Conservation (phyloP, 192 early-diverging fungal species). For the Podila minutissima region DNA sequence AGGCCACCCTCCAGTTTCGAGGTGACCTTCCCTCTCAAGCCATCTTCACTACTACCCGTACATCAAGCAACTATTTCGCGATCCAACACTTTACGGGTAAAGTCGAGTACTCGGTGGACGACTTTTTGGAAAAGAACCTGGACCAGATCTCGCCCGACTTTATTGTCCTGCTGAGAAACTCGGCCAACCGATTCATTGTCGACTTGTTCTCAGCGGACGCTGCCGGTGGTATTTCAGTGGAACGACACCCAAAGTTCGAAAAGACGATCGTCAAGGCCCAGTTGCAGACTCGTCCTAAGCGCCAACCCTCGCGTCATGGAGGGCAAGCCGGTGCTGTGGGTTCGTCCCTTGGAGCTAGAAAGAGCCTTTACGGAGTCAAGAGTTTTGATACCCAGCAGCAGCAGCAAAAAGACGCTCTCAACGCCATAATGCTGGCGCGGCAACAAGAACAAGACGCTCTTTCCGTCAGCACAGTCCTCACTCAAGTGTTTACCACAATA, state of each 20-base stretch:
- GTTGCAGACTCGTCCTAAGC: constrained; percentile 74
- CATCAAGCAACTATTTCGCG: constrained; percentile 66
- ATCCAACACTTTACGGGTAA: constrained; percentile 78
- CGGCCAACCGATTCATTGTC: constrained; percentile 79
- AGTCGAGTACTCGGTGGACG: constrained; percentile 83
- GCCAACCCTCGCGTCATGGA: constrained; percentile 66
- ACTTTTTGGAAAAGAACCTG: constrained; percentile 83
- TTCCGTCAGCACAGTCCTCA: constrained; percentile 57
- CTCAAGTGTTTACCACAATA: constrained; percentile 73
- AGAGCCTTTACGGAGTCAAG: constrained; percentile 43
- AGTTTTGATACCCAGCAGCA: constrained; percentile 17
- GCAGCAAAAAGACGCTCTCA: constrained; percentile 8
- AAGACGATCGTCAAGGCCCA: constrained; percentile 80
- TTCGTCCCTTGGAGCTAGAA: constrained; percentile 48
- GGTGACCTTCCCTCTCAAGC: constrained; percentile 41
- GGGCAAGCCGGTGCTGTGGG: constrained; percentile 6
- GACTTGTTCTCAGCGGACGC: constrained; percentile 77
- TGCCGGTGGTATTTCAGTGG: constrained; percentile 66
- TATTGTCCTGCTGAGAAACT: constrained; percentile 77
- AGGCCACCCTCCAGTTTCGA: constrained; percentile 53
- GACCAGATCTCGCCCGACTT: constrained; percentile 83
- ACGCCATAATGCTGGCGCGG: constrained; percentile 26
- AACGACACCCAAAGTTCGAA: constrained; percentile 78
- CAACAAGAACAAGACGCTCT: constrained; percentile 51
- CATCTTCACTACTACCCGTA: constrained; percentile 50